A percentile compares a stretch with the other conserved stretches of the same genome.
Evolutionary conservation across 1,284 basidiomycete genomes (phyloP).

Genomic region (Puccinia hordei): DNA sequence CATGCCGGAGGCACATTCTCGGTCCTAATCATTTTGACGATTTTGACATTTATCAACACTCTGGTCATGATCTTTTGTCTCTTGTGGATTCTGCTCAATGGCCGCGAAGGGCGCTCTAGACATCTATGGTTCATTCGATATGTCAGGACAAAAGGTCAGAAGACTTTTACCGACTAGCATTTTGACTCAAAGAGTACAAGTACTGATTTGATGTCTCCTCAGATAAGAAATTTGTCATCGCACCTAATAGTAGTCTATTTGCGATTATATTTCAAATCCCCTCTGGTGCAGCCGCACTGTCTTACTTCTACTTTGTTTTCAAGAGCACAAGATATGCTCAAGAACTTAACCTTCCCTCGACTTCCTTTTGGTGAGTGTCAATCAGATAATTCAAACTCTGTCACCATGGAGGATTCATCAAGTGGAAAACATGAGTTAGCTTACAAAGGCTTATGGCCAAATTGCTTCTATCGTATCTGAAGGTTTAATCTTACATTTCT

Average conservation of each 20-base stretch:
- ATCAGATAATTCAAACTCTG: not conserved
- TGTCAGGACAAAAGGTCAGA: slow-evolving; percentile 9
- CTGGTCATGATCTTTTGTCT: slow-evolving; percentile 6
- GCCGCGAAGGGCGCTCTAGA: slow-evolving; percentile 21
- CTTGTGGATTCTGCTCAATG: slow-evolving; percentile 4
- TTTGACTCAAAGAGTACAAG: not conserved
- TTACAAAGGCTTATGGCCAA: not conserved
- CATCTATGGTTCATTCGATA: slow-evolving; percentile 17
- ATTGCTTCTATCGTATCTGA: not conserved
- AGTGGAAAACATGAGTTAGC: not conserved
- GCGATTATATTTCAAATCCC: not conserved
- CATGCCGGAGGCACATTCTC: not conserved
- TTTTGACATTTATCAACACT: not conserved
- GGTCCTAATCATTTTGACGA: not conserved
- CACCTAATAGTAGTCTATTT: slow-evolving; percentile 9
- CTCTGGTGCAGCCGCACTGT: slow-evolving; percentile 1
- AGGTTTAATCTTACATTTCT: slow-evolving; percentile 20
- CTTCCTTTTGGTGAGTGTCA: not conserved
- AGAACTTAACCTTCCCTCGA: not conserved
- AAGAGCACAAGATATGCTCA: not conserved
- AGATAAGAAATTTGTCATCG: slow-evolving; percentile 11
- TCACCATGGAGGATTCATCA: not conserved
- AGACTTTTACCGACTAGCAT: not conserved
- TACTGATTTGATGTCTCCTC: not conserved
- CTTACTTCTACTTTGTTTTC: not conserved